A percentile compares a stretch with the other conserved stretches of the same genome.
Evolutionary conservation across 441 rosid genomes (phyloP).

Genomic region (Flueggea neowawraea): DNA sequence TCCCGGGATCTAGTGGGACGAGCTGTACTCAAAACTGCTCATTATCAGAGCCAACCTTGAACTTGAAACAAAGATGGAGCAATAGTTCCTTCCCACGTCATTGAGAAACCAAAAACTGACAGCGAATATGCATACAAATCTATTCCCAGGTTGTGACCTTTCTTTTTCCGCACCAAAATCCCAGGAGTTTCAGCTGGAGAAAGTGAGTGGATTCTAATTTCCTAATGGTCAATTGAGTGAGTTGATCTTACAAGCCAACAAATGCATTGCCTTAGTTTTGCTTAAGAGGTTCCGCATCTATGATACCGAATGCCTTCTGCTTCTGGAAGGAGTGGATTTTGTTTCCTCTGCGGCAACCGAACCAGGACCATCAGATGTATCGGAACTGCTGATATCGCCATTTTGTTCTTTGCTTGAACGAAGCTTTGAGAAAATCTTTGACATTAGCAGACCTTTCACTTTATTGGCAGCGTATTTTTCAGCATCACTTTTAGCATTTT

Average conservation of each 20-base stretch:
- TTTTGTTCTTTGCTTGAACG: conserved; percentile 54
- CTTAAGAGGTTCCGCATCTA: conserved; percentile 13
- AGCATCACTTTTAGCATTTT: conserved; percentile 23
- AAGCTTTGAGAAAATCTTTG: conserved; percentile 74
- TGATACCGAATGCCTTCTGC: conserved; percentile 78
- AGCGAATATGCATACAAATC: no score
- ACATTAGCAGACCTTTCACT: conserved; percentile 65
- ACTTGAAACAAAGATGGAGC: no score
- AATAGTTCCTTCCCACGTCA: no score
- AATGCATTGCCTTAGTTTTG: neutral
- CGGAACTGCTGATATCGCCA: conserved; percentile 68
- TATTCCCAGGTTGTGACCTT: neutral
- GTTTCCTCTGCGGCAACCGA: conserved; percentile 48
- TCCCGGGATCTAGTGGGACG: no score
- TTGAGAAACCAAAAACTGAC: no score
- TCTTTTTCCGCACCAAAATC: conserved; percentile 1
- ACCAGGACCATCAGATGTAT: conserved; percentile 82
- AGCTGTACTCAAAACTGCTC: no score
- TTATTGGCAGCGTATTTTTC: conserved; percentile 45
- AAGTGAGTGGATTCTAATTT: conserved; percentile 23
- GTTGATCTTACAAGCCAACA: no score
- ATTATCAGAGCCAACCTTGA: no score
- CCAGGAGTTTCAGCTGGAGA: conserved; percentile 7
- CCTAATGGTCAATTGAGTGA: conserved; percentile 26
- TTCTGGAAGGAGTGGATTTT: conserved; percentile 63